Percentiles rank a stretch among this genome's conserved stretches.
phyloP scores from a whole-genome alignment of 1,139 yeast genomes.

The Nadsonia starkeyi-henricii region DNA sequence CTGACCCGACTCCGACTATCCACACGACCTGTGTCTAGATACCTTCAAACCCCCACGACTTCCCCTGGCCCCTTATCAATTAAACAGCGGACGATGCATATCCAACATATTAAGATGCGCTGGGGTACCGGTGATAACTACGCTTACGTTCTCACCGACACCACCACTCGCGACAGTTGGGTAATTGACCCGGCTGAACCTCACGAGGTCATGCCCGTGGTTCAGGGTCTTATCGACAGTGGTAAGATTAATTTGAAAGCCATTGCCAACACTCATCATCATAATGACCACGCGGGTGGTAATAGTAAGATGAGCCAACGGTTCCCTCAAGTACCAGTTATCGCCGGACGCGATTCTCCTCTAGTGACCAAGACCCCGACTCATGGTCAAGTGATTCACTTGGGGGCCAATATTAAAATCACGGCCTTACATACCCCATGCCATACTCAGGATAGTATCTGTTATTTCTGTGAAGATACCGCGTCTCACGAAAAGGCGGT shows the following conservation, averaged over 20 bases:
- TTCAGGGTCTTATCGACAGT: constrained; percentile 23
- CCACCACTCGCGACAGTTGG: constrained; percentile 56
- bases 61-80: background rate
- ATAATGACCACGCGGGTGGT: constrained; percentile 89
- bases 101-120: constrained; percentile 76
- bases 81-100: constrained; percentile 49
- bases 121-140: constrained; percentile 93
- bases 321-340: constrained; percentile 49
- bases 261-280: constrained; percentile 92
- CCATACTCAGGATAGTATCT: constrained; percentile 91
- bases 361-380: constrained; percentile 53
- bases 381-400: constrained; percentile 35
- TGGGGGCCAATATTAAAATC: constrained; percentile 51
- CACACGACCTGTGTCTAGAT: too few relatives aligned
- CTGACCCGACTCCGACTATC: too few relatives aligned
- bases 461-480: constrained; percentile 60
- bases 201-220: constrained; percentile 34
- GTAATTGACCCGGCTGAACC: constrained; percentile 89
- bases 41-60: too few relatives aligned
- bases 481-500: constrained; percentile 54
- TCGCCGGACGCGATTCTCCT: constrained; percentile 77
- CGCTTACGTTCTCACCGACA: constrained; percentile 64
- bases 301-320: constrained; percentile 33
- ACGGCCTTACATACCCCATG: constrained; percentile 92
- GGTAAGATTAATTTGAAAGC: constrained; percentile 40